Evolutionary conservation across 2,329 filamentous ascomycete genomes (phyloP).

Genomic region (Alternaria gansuensis): DNA sequence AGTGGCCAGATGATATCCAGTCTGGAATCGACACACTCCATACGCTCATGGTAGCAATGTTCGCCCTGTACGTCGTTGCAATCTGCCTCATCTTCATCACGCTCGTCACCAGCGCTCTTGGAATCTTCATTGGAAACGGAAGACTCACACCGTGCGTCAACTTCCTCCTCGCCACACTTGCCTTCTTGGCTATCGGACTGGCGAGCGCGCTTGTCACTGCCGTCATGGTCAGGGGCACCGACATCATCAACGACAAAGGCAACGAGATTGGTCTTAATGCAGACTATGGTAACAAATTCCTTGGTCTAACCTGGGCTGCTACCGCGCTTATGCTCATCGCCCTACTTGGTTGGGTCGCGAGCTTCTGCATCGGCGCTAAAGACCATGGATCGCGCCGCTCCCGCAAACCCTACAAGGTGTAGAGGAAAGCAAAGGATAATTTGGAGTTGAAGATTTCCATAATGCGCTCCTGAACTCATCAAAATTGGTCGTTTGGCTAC

Average conservation of each 20-base stretch:
- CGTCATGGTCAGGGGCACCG: conserved; percentile 62
- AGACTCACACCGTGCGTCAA: conserved; percentile 61
- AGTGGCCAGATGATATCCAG: conserved; percentile 66
- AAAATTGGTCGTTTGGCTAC: not conserved
- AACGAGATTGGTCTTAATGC: conserved; percentile 60
- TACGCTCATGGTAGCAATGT: conserved; percentile 61
- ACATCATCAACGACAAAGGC: conserved; percentile 64
- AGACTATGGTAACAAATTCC: conserved; percentile 62
- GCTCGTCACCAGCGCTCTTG: conserved; percentile 58
- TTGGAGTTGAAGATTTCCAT: not conserved
- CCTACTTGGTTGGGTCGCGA: conserved; percentile 40
- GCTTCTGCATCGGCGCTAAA: conserved; percentile 39
- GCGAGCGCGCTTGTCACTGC: conserved; percentile 79
- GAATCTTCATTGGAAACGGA: conserved; percentile 56
- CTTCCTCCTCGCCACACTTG: conserved; percentile 59
- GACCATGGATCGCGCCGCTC: not conserved
- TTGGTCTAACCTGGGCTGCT: conserved; percentile 68
- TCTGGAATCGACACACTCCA: conserved; percentile 62
- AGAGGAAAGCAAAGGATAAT: not conserved
- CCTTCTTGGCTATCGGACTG: conserved; percentile 69
- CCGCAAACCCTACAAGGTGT: conserved; percentile 6
- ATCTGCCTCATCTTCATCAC: conserved; percentile 62
- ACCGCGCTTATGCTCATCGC: conserved; percentile 57
- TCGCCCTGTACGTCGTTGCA: conserved; percentile 68
- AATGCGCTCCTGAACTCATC: not conserved